Evolutionary conservation across 1,284 basidiomycete species (phyloP).

Genomic region (Ceratobasidium sp.): DNA sequence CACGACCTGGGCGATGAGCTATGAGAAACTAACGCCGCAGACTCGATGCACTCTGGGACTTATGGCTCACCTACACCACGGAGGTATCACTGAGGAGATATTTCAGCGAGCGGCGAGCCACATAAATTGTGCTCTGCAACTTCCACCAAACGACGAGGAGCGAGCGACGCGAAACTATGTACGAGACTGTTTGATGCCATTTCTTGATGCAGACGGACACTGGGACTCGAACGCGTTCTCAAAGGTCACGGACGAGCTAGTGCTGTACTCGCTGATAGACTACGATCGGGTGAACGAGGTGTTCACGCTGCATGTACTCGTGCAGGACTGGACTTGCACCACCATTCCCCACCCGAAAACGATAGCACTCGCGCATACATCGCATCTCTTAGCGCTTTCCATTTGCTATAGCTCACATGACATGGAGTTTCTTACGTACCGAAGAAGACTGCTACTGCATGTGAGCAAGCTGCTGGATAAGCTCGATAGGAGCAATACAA

Average conservation of each 20-base stretch:
- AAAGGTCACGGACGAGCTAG: neutral
- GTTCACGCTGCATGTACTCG: neutral
- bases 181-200: neutral
- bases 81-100: neutral
- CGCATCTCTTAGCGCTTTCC: neutral
- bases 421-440: neutral
- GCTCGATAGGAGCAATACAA: neutral
- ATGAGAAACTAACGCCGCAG: neutral
- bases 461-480: neutral
- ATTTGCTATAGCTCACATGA: neutral
- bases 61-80: neutral
- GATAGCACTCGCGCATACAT: neutral
- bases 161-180: neutral
- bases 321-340: neutral
- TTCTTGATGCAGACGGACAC: neutral
- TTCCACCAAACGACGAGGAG: neutral
- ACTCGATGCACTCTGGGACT: neutral
- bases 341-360: neutral
- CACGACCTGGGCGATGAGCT: slow-evolving; percentile 21
- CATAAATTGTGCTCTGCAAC: no score
- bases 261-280: neutral
- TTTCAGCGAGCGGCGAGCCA: slow-evolving; percentile 8
- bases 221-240: slow-evolving; percentile 9
- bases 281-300: neutral
- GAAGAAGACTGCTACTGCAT: neutral